phyloP scores from a whole-genome alignment of 2,329 filamentous ascomycete species.

The Trichoderma arundinaceum region DNA sequence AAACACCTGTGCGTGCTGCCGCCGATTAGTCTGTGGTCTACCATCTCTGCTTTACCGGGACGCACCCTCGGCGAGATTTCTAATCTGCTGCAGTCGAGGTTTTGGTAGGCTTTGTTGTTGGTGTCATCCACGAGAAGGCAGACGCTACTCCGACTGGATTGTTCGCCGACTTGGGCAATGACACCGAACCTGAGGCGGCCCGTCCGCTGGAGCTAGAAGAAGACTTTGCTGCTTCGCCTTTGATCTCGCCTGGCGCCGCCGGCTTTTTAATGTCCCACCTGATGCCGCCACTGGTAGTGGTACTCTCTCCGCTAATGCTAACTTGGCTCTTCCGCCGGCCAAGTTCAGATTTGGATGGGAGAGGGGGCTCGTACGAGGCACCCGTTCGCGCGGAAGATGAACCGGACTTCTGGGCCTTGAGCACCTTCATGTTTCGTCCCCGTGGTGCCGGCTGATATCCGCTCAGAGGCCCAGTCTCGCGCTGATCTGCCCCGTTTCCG shows the following conservation, averaged over 20 bases:
- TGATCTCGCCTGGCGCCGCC: neutral
- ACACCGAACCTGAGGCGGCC: constrained; percentile 42
- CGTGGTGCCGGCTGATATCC: constrained; percentile 73
- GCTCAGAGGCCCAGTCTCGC: constrained; percentile 61
- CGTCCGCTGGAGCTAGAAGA: constrained; percentile 36
- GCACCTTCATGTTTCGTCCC: constrained; percentile 82
- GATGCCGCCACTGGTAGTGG: constrained; percentile 39
- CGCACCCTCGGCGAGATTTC: neutral
- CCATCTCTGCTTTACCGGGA: neutral
- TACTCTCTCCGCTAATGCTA: constrained; percentile 41
- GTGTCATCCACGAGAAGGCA: constrained; percentile 91
- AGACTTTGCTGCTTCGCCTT: constrained; percentile 19
- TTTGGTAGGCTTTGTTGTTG: constrained; percentile 47
- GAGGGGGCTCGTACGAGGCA: constrained; percentile 58
- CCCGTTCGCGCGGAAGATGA: constrained; percentile 59
- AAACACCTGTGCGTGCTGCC: neutral
- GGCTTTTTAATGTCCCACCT: constrained; percentile 62
- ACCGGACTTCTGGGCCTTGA: constrained; percentile 75
- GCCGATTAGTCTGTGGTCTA: neutral
- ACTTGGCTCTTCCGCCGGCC: constrained; percentile 61
- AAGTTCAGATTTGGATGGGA: constrained; percentile 54
- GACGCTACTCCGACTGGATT: constrained; percentile 84
- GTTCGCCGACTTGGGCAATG: constrained; percentile 68
- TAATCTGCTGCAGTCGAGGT: constrained; percentile 43
- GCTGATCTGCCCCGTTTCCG: constrained; percentile 57